Base-by-base conservation (phyloP, 352 stramenopile species). In the Pythium scleroteichum region DNA sequence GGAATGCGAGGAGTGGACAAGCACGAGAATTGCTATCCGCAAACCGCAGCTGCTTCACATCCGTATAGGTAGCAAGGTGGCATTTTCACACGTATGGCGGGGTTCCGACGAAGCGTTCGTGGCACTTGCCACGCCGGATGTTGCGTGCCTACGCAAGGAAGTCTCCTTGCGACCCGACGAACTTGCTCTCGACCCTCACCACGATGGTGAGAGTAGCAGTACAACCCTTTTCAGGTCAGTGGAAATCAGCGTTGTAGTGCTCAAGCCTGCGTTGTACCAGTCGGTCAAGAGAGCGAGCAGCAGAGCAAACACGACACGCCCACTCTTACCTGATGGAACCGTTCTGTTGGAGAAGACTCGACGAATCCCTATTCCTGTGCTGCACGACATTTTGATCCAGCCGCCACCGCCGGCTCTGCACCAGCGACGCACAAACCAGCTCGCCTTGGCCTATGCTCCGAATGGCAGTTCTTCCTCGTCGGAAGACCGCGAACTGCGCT, bases 281-380 rank as follows among this genome's bases (percentile, higher is more conserved):
- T 57, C 54, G 6, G n/a, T 14, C 2, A 69, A 60, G 2, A 44
- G 38, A 9, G 27, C 40, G 0, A 32, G 22, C 35, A 53, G 40
- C 40, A 35, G 45, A 23, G 33, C 27, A n/a, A 49, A 40, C 40
- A 52, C 22, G 41, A 17, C 24, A n/a, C 20, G 35, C 7, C 20
- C 8, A n/a, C 22, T 13, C 9, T 44, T 24, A 32, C 45, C 44
- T 13, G 29, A 58, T 19, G 61, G 64, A 1, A 20, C 56, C 13
- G 9, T 69, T 2, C 38, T 78, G 16, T 61, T 24, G 1, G 57
- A 74, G 32, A 48, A 35, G 14, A 7, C 38, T 23, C 75, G 72
- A 69, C 42, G 41, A 14, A 49, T 76, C 7, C 22, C 64, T 7
- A 64, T 76, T 10, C 72, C 72, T 8, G 41, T 76, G 16, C 20